Evolutionary conservation across 2,329 filamentous ascomycete species (phyloP).

Genomic region (Calonectria pseudoreteaudii): DNA sequence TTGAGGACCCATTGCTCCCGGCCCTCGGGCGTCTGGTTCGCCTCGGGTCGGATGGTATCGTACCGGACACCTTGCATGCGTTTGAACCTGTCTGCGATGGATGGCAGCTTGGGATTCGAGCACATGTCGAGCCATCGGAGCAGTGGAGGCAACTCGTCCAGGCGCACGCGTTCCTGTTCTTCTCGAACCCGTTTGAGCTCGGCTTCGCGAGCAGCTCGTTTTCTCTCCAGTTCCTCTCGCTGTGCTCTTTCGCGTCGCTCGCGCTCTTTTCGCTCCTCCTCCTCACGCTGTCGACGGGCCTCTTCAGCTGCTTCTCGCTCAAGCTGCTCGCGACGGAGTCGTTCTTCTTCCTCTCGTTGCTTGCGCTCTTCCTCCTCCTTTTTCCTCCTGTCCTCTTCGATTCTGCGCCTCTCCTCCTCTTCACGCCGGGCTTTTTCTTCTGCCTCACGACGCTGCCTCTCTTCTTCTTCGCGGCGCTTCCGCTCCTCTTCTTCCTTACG

Average conservation of each 20-base stretch:
- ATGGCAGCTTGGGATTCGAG: conserved; percentile 62
- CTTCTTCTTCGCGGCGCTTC: conserved; percentile 49
- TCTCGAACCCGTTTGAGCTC: conserved; percentile 63
- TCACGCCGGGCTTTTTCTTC: conserved; percentile 52
- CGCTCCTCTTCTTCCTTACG: conserved; percentile 53
- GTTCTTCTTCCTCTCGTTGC: conserved; percentile 60
- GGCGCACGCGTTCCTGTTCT: conserved; percentile 65
- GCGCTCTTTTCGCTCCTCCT: conserved; percentile 63
- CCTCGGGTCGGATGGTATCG: conserved; percentile 69
- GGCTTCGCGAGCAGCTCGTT: conserved; percentile 62
- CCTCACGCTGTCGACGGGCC: conserved; percentile 62
- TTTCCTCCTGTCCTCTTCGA: conserved; percentile 55
- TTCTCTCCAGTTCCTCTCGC: conserved; percentile 60
- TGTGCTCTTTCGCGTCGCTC: conserved; percentile 59
- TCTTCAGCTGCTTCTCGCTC: conserved; percentile 62
- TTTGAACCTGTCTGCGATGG: conserved; percentile 66
- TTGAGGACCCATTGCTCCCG: conserved; percentile 76
- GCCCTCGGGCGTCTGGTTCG: conserved; percentile 65
- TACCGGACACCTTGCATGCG: conserved; percentile 71
- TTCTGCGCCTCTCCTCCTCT: conserved; percentile 51
- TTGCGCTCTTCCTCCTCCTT: conserved; percentile 52
- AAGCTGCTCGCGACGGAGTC: conserved; percentile 56
- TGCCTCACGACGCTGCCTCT: conserved; percentile 50
- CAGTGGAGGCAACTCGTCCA: conserved; percentile 70
- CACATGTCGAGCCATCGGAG: conserved; percentile 70